Base-by-base conservation (phyloP, 2,329 filamentous ascomycete species). In the Aspergillus uvarum region DNA sequence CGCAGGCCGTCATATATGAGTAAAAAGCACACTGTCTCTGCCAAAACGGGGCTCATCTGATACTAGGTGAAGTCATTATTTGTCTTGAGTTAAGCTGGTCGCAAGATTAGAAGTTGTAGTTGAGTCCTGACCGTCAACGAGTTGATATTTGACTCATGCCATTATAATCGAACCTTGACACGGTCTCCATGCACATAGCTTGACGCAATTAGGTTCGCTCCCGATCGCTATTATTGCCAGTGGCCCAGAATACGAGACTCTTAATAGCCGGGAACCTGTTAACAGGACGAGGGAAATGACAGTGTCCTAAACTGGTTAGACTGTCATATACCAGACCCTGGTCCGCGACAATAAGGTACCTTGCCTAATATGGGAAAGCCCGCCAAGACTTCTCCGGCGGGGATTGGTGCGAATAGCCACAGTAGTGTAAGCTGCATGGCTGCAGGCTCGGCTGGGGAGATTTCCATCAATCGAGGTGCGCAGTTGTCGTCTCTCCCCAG, bases 391-490 rank as follows among this genome's bases (percentile, higher is more conserved):
- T 47, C 22, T 14, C n/a, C 22, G 4, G 47, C 42, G 12, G 38
- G n/a, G 42, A 48, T 55, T 55, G 53, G 53, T 55, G 53, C 42
- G 21, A 55, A 48, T 48, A 21, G 32, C 5, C 26, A 14, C 6
- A 8, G 16, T 16, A n/a, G 11, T 42, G 38, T 42, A 42, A 16
- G 51, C 51, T 53, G 51, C 35, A 22, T 47, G 29, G 32, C 53
- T 48, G 47, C 22, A 29, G 19, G 16, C 53, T 55, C 47, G 53
- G 53, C 53, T 35, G 16, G 16, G 11, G 11, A 12, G 42, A 12
- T 55, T 44, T 55, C 53, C 53, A 29, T 47, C 53, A 55, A 55
- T 55, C 42, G 53, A 55, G 42, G 16, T 11, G n/a, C 22, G 42
- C n/a, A 21, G 14, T 26, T 5, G 5, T 19, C 16, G 38, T 44